Conservation (phyloP, 495 filamentous ascomycete genomes). For the Penicillium salamii region DNA sequence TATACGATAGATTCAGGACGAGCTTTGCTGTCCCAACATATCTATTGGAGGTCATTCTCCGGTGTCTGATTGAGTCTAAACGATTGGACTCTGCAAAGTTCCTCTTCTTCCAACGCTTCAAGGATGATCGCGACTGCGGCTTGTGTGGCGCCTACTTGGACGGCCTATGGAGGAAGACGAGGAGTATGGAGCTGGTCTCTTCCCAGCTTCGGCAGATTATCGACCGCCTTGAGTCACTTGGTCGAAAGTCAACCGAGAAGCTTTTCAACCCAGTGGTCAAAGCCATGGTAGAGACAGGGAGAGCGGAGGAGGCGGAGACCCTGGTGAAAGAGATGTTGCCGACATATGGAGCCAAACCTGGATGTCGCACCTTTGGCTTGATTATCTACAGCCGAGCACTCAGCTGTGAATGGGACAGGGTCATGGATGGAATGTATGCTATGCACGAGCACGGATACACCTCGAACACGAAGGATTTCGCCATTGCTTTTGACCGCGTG, state of each 20-base stretch:
- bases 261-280: conserved; percentile 44
- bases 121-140: conserved; percentile 33
- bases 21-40: conserved; percentile 26
- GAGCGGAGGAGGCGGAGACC: conserved; percentile 34
- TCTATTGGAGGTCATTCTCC: conserved; percentile 39
- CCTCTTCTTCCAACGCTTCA: conserved; percentile 31
- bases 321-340: conserved; percentile 35
- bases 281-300: conserved; percentile 38
- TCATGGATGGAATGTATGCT: conserved; percentile 34
- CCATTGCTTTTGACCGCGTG: conserved; percentile 38
- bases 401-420: conserved; percentile 41
- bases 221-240: conserved; percentile 19
- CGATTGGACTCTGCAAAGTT: conserved; percentile 35
- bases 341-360: conserved; percentile 28
- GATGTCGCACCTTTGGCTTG: conserved; percentile 39
- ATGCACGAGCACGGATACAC: conserved; percentile 38
- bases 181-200: conserved; percentile 36
- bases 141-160: conserved; percentile 40
- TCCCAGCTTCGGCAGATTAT: conserved; percentile 33
- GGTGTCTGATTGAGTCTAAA: conserved; percentile 41
- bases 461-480: conserved; percentile 24
- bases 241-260: conserved; percentile 34
- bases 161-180: conserved; percentile 43
- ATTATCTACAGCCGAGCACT: conserved; percentile 37
- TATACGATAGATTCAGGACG: conserved; percentile 33